Evolutionary conservation across 371 early-diverging fungal genomes (phyloP).

Genomic region (Funneliformis caledonium): DNA sequence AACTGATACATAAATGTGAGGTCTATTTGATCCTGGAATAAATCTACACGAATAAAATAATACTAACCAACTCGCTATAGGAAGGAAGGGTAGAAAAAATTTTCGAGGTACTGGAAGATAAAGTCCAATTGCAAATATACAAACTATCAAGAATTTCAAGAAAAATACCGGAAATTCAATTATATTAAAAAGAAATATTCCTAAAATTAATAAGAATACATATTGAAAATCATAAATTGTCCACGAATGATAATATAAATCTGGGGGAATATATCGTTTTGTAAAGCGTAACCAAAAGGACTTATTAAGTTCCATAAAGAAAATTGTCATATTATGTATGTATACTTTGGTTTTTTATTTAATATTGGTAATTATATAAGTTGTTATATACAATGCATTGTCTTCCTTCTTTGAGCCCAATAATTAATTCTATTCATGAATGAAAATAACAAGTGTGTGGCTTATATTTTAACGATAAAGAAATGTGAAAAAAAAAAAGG

Average conservation of each 20-base stretch:
- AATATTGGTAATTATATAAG: background rate
- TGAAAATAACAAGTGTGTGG: too few species aligned
- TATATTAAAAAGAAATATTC: conserved; percentile 48
- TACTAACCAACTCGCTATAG: conserved; percentile 67
- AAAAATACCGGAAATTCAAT: conserved; percentile 48
- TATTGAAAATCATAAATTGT: conserved; percentile 50
- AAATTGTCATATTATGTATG: background rate
- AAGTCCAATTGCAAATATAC: conserved; percentile 42
- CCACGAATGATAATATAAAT: conserved; percentile 41
- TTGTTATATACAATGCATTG: background rate
- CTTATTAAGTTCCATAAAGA: background rate
- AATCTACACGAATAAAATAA: conserved; percentile 69
- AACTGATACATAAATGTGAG: conserved; percentile 68
- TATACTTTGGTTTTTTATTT: background rate
- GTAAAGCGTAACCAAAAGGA: background rate
- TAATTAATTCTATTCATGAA: too few species aligned
- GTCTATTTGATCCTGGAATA: conserved; percentile 62
- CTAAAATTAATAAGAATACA: conserved; percentile 46
- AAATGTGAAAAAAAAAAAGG: too few species aligned
- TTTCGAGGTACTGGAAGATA: conserved; percentile 47
- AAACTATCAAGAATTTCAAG: conserved; percentile 45
- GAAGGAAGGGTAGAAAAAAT: conserved; percentile 61
- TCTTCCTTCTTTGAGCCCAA: background rate
- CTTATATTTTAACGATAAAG: too few species aligned
- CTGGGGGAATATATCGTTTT: background rate